Conservation (phyloP, 2,329 filamentous ascomycete species). For the Claviceps monticola region DNA sequence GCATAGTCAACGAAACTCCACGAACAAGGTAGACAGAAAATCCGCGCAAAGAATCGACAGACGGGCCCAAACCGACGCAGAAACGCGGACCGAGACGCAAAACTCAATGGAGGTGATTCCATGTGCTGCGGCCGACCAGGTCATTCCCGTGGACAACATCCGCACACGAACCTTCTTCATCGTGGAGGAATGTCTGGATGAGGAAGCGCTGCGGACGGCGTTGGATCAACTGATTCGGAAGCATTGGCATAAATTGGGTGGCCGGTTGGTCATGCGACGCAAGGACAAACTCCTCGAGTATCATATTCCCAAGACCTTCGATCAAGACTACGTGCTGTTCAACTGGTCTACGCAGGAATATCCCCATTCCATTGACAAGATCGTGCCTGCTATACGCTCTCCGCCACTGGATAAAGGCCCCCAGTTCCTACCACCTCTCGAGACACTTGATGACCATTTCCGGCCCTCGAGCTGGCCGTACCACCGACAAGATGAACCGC, state of each 20-base stretch:
- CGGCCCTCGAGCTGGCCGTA: slow-evolving; percentile 3
- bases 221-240: slow-evolving; percentile 1
- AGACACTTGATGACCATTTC: background rate
- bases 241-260: slow-evolving; percentile 4
- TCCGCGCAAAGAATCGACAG: no score
- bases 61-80: no score
- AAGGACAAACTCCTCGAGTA: background rate
- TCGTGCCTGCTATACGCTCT: background rate
- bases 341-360: background rate
- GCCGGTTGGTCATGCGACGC: background rate
- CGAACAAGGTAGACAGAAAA: no score
- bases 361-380: slow-evolving; percentile 1
- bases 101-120: slow-evolving; percentile 2
- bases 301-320: slow-evolving; percentile 1
- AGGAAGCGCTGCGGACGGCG: background rate
- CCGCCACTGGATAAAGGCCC: background rate
- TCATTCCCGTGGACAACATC: background rate
- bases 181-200: slow-evolving; percentile 1
- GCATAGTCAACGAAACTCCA: no score
- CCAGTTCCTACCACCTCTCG: background rate
- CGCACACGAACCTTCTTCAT: slow-evolving; percentile 4
- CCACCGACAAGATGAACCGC: background rate
- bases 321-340: background rate
- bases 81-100: no score
- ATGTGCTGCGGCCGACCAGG: background rate